Conservation (phyloP, 78 protist genomes). For the Speleostelium caveatum region DNA sequence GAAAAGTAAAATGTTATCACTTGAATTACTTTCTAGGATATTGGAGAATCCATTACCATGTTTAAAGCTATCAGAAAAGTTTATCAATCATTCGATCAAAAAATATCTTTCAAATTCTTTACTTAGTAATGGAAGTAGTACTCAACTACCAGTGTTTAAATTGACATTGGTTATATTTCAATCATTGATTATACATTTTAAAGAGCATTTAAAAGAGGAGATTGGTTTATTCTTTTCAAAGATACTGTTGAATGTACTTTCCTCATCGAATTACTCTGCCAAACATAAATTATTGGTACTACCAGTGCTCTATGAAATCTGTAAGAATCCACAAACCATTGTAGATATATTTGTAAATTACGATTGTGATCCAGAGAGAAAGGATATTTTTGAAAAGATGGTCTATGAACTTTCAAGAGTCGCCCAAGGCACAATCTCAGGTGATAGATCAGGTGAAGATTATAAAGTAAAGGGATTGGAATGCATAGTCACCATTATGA, state of each 20-base stretch:
- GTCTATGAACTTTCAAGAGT: constrained; percentile 72
- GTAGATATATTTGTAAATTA: constrained; percentile 97
- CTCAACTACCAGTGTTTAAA: constrained; percentile 68
- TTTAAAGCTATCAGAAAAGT: constrained; percentile 76
- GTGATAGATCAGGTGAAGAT: constrained; percentile 24
- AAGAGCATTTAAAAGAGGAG: constrained; percentile 79
- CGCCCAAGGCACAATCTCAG: constrained; percentile 71
- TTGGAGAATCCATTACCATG: constrained; percentile 79
- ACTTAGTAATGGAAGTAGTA: constrained; percentile 83
- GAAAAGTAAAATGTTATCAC: constrained; percentile 81
- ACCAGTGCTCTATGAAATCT: constrained; percentile 84
- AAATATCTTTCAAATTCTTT: constrained; percentile 87
- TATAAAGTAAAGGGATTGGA: constrained; percentile 82
- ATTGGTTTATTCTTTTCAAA: constrained; percentile 93
- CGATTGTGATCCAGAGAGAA: constrained; percentile 94
- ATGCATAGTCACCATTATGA: constrained; percentile 87
- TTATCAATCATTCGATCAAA: constrained; percentile 80
- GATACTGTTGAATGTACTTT: constrained; percentile 90
- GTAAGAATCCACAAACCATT: constrained; percentile 91
- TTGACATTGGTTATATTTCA: constrained; percentile 69
- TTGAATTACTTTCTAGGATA: constrained; percentile 79
- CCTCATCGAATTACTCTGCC: constrained; percentile 72
- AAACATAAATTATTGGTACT: constrained; percentile 93
- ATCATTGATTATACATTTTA: constrained; percentile 71
- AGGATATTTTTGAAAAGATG: constrained; percentile 89